Base-by-base conservation (phyloP, 1,284 basidiomycete genomes). In the Leccinum pachyderme region DNA sequence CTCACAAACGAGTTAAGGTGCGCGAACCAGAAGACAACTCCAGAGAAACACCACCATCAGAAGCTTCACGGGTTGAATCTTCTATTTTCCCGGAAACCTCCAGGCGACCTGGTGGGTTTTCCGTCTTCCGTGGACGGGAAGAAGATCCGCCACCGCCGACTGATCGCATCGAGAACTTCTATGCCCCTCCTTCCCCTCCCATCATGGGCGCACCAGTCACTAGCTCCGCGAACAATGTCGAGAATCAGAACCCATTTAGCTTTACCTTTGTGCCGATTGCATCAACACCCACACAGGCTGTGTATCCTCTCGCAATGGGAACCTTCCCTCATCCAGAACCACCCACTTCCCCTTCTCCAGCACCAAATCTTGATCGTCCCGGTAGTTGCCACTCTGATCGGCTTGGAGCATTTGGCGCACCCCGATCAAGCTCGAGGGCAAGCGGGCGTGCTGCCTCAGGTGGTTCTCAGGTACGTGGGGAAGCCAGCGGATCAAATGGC, bases 321-420 rank as follows among this genome's bases (percentile, higher is more conserved):
- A 77, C 68, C 41, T 83, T 87, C 60, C 81, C 84, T 9, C 82
- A 81, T 67, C 84, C 85, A 3, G 85, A 88, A 62, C 77, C 81
- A 12, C 84, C 86, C 2, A 81, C 81, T 49, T 88, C 86, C 8
- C 87, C 86, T n/a, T 82, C 85, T 2, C 87, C 86, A 29, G 75
- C 76, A 28, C 74, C 76, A 48, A 72, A 70, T 50, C 58, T 54
- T 8, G 71, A 73, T 43, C 70, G 70, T n/a, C 69, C 71, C 15
- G 68, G 63, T 43, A 69, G 67, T 54, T 71, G 71, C 43, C 70
- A 73, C 44, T 71, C 70, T 24, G 70, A 73, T 35, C 59, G 60
- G n/a, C 53, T 69, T 25, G 70, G 67, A 5, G 32, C 66, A 41
- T 72, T 70, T 52, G 65, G 68, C 8, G 48, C 56, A 49, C 68